Evolutionary conservation across 768 basidiomycete genomes (phyloP).

Genomic region (Serendipita indica): DNA sequence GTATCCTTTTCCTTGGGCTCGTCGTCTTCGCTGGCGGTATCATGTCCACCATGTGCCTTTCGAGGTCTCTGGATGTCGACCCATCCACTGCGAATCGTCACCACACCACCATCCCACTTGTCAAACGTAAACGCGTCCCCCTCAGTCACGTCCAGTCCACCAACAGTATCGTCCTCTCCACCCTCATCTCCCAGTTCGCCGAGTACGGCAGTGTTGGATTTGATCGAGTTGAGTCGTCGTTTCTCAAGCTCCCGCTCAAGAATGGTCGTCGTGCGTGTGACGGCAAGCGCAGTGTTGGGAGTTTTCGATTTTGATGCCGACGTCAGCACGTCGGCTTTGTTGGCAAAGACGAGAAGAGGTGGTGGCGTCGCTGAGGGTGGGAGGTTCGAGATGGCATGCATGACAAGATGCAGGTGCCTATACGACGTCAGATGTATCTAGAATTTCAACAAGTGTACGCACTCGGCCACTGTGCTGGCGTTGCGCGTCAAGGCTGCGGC

Average conservation of each 20-base stretch:
- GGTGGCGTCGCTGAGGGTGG: conserved; percentile 56
- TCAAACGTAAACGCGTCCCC: conserved; percentile 48
- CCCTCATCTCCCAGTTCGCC: conserved; percentile 46
- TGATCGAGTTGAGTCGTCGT: conserved; percentile 27
- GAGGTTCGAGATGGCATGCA: conserved; percentile 54
- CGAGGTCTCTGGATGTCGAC: conserved; percentile 9
- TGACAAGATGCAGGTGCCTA: conserved; percentile 59
- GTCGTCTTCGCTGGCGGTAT: background rate
- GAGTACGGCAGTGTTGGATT: conserved; percentile 43
- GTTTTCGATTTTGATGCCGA: conserved; percentile 24
- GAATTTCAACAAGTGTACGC: conserved; percentile 21
- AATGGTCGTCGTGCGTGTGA: conserved; percentile 57
- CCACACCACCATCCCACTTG: conserved; percentile 77
- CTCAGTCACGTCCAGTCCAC: conserved; percentile 56
- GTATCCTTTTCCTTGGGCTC: background rate
- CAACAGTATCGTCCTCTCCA: conserved; percentile 34
- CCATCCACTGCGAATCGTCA: conserved; percentile 30
- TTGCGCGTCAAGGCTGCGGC: conserved; percentile 64
- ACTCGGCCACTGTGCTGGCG: conserved; percentile 67
- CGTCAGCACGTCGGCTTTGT: conserved; percentile 63
- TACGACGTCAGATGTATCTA: conserved; percentile 7
- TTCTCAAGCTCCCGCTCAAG: conserved; percentile 79
- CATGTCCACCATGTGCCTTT: conserved; percentile 10
- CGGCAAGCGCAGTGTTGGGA: conserved; percentile 34
- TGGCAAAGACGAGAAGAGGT: conserved; percentile 49